Conservation (phyloP, 176 grass and related monocot species). For the Bolboschoenus planiculmis region DNA sequence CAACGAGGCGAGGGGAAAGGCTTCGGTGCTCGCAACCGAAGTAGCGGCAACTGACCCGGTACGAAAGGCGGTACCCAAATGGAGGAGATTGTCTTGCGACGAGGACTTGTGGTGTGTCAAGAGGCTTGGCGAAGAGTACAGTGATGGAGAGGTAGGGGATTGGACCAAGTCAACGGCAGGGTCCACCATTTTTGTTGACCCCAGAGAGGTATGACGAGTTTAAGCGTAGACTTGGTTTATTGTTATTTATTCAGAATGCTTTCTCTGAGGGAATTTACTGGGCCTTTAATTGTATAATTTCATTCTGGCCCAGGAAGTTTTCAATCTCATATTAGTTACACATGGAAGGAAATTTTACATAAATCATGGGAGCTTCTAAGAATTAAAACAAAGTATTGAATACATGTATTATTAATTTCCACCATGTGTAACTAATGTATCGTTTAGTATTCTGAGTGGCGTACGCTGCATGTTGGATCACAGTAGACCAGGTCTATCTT, state of each 20-base stretch:
- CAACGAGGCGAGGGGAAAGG: slow-evolving; percentile 55
- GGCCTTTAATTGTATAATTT: neutral
- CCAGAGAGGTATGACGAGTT: slow-evolving; percentile 62
- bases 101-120: slow-evolving; percentile 95
- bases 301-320: neutral
- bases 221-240: neutral
- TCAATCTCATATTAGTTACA: neutral
- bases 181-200: slow-evolving; percentile 71
- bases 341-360: neutral
- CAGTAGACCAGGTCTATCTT: neutral
- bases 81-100: slow-evolving; percentile 57
- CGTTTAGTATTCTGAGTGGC: neutral
- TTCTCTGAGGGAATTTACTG: neutral
- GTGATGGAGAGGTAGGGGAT: slow-evolving; percentile 39
- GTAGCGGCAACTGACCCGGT: slow-evolving; percentile 59
- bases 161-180: slow-evolving; percentile 68
- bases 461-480: neutral
- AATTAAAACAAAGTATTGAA: no score
- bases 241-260: neutral
- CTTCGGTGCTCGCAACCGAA: slow-evolving; percentile 55
- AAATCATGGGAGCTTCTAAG: no score
- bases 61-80: slow-evolving; percentile 54
- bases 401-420: neutral
- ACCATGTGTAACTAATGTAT: neutral
- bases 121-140: slow-evolving; percentile 39